These are phyloP conservation scores for Tulasnella sp. DNA, from an alignment of 768 basidiomycete species.

Conservation along the genomic window DNA sequence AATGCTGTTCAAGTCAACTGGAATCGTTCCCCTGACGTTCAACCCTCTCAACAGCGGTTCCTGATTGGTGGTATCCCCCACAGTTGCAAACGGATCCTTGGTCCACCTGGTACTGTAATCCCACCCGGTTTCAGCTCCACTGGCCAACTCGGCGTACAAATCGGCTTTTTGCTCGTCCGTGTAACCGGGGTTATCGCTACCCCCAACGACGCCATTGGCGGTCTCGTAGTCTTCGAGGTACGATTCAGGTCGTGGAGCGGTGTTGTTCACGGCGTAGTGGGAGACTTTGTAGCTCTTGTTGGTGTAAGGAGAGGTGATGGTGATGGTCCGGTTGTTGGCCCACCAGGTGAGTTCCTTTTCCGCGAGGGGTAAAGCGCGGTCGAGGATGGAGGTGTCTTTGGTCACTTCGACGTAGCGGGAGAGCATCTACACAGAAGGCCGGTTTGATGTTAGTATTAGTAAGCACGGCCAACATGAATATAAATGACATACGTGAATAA, in stretches of 20 bases:
- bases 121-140: constrained; percentile 77
- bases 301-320: constrained; percentile 66
- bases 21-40: constrained; percentile 64
- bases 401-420: constrained; percentile 71
- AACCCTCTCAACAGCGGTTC: constrained; percentile 62
- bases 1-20: constrained; percentile 79
- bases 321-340: constrained; percentile 63
- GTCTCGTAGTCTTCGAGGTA: constrained; percentile 65
- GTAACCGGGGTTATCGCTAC: constrained; percentile 37
- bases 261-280: constrained; percentile 74
- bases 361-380: constrained; percentile 76
- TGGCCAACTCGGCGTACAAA: constrained; percentile 84
- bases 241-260: constrained; percentile 82
- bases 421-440: constrained; percentile 61
- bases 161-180: constrained; percentile 56
- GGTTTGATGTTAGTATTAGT: too few relatives aligned
- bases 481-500: constrained; percentile 57
- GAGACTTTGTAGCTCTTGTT: constrained; percentile 61
- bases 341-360: constrained; percentile 86
- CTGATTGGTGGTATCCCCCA: constrained; percentile 41
- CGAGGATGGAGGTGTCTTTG: constrained; percentile 69
- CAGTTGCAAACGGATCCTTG: constrained; percentile 38
- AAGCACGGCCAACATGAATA: too few relatives aligned
- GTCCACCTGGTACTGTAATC: constrained; percentile 45
- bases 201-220: constrained; percentile 56